Base-by-base conservation (phyloP, 768 basidiomycete genomes). In the Suillus subalutaceus region DNA sequence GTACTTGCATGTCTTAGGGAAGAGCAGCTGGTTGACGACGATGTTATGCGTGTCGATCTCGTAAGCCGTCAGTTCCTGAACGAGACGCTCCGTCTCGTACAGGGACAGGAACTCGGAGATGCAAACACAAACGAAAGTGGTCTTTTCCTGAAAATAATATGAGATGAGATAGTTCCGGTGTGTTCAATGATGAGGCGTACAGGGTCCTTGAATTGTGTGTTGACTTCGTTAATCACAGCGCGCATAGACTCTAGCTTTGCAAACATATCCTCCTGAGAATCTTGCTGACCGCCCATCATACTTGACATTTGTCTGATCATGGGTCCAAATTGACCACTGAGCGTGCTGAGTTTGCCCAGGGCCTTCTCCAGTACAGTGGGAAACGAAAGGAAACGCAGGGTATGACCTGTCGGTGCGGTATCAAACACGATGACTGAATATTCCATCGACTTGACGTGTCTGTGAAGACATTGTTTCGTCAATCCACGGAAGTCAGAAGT, bases 351-450 rank as follows among this genome's bases (percentile, higher is more conserved):
- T 79, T 99, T 99, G 9, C 95, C 94, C 3, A 99, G 82, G 1
- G 97, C 97, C 78, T 99, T 99, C 79, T 99, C 97, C 10, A 99
- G 85, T 6, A 99, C 97, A 23, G 90, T 92, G 0, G 97, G 97
- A 86, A 99, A 99, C n/a, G 96, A 97, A 50, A 99, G 83, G 84
- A 99, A 99, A 52, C 97, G 94, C 7, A 99, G 86, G 0, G 97
- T 99, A 79, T 99, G 97, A 1, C 97, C 97, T 4, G 97, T 99
- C 2, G 97, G 97, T 43, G 97, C 97, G 1, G 97, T 99, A 75
- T 99, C 97, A 75, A 99, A 99, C 43, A 99, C 96, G 75, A 99
- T 99, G 66, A 97, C 96, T n/a, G 95, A 97, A 84, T 96, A 99
- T 79, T 98, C 90, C 96, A 99, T 99, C 23, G 97, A 98, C 80